Base-by-base conservation (phyloP, 2,329 filamentous ascomycete species). In the Verticillium klebahnii region DNA sequence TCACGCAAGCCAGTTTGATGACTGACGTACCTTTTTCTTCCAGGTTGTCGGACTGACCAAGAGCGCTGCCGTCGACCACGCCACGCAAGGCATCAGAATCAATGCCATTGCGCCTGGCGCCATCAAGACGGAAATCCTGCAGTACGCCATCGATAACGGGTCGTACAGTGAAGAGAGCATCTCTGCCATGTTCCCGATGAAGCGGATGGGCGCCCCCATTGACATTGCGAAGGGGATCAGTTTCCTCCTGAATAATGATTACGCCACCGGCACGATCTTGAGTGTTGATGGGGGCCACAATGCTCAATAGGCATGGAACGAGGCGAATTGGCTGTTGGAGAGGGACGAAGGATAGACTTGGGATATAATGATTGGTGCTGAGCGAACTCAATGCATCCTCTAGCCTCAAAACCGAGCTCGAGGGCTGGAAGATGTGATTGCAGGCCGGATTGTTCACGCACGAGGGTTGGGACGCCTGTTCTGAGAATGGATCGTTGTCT, bases 1-100 rank as follows among this genome's bases (percentile, higher is more conserved):
- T 7, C 37, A 8, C 37, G 37, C 15, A 15, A 40, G 6, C 14
- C 17, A 40, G 5, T 7, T n/a, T 62, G 23, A 62, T 62, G 23
- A 62, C 62, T 17, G 45, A 55, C 19, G 68, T 50, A 5, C 6
- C 11, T 7, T 23, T 54, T 29, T 14, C 37, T n/a, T 15, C 37
- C 14, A 40, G n/a, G 25, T 58, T 23, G 34, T 58, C 19, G 34
- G 34, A 25, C 23, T 58, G n/a, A 58, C 56, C 11, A 32, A 25
- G 5, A 77, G 74, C 1, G 75, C 76, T 0, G 76, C 76, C 0
- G 75, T 78, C 57, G 77, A 78, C 57, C 78, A 79, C 62, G 75
- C 77, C 0, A 71, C 72, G 2, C 65, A 75, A 1, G 77, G 78
- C 2, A 61, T 78, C 3, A 71, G 76, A 5, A 70, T 79, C 36